phyloP scores from a whole-genome alignment of 176 grass and related monocot genomes.

The Panicum miliaceum region DNA sequence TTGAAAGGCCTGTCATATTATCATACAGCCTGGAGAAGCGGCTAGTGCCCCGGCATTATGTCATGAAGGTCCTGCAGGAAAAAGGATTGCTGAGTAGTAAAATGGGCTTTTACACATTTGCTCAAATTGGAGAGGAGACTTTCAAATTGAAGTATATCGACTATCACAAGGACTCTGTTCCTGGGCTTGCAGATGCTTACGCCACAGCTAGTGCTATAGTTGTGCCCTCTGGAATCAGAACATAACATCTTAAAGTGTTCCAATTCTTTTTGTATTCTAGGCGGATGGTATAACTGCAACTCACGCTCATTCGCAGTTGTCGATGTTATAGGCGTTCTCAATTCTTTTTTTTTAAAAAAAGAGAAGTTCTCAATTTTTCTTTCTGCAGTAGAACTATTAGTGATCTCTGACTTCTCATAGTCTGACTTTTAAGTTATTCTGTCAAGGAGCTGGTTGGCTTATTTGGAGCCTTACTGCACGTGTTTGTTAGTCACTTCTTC shows the following conservation, averaged over 20 bases:
- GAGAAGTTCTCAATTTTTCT: not conserved
- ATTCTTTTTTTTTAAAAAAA: not conserved
- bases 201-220: constrained; percentile 6
- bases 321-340: not conserved
- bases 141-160: constrained; percentile 46
- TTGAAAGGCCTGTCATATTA: constrained; percentile 6
- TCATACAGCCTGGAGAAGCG: constrained; percentile 50
- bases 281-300: not conserved
- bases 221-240: not conserved
- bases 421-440: not conserved
- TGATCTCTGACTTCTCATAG: not conserved
- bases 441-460: not conserved
- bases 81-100: constrained; percentile 26
- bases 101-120: not conserved
- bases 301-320: not conserved
- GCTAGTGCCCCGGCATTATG: constrained; percentile 28
- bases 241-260: not conserved
- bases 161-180: constrained; percentile 33
- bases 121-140: not conserved
- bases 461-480: not conserved
- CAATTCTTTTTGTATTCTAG: not conserved
- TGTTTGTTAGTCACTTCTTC: not conserved
- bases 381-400: not conserved
- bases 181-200: constrained; percentile 43
- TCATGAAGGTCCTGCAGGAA: constrained; percentile 45